A percentile compares a stretch with the other conserved stretches of the same genome.
These are phyloP conservation scores for Datura wrightii DNA, from an alignment of 257 asterid genomes.

Conservation along the genomic window DNA sequence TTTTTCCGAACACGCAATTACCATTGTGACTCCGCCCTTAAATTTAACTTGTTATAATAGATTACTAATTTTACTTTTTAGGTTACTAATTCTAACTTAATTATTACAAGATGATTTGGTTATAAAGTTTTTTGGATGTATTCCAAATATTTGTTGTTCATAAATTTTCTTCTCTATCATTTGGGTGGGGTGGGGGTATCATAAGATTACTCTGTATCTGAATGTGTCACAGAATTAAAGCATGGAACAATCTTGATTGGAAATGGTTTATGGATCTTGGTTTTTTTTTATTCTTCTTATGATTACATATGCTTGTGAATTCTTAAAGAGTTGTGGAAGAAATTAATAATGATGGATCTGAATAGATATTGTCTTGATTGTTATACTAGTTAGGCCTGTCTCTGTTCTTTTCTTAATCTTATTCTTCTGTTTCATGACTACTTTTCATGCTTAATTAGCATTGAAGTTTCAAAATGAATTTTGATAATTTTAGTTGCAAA, in stretches of 20 bases:
- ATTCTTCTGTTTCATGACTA: neutral
- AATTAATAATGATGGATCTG: neutral
- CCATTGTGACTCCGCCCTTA: no score
- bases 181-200: neutral
- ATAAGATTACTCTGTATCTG: neutral
- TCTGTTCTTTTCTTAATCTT: neutral
- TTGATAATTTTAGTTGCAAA: neutral
- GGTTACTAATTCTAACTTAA: neutral
- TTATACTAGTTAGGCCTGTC: neutral
- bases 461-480: neutral
- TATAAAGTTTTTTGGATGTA: neutral
- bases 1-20: no score
- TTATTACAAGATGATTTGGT: neutral
- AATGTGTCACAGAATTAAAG: neutral
- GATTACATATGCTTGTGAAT: neutral
- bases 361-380: no score
- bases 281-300: neutral
- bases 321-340: neutral
- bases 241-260: neutral
- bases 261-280: neutral
- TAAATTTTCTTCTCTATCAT: neutral
- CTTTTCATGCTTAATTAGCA: neutral
- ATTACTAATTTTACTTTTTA: neutral
- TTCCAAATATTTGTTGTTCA: neutral
- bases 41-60: neutral